Evolutionary conservation across 1,139 yeast species (phyloP), one percentile per base, ranked within the genome.

Genomic region (Candida pseudoviswanathii): DNA sequence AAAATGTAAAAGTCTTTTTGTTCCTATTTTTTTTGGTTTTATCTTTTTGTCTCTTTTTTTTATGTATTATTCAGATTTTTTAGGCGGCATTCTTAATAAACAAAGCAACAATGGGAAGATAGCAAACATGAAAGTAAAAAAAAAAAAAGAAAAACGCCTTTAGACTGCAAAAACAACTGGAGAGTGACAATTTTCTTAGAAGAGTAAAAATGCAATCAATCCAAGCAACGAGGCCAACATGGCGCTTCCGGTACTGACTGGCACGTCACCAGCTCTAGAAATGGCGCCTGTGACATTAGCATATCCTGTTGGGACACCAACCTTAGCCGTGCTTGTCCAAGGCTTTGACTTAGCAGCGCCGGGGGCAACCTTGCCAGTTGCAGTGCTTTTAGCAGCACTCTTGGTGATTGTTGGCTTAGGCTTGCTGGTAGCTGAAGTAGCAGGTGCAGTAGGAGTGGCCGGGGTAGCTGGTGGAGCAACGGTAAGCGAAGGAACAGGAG

Each of bases 401-500:
- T 37, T 37, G 41, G 31, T 25, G 24, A 37, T n/a, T 25, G 41
- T 37, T 37, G 41, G 30, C 11, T 37, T 37, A 3, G 41, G 41
- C 7, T 25, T 37, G 11, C 27, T 24, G 8, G 39, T 34, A 21
- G 40, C 6, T 16, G 27, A 3, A 3, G 39, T 36, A 22, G 39
- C 27, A 22, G 39, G 9, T 9, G 25, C 4, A 8, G 39, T 25
- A 37, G 29, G 29, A 37, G 29, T 9, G 10, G 40, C 8, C 10
- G 40, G 29, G 3, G 36, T 10, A 10, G 16, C 36, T 33, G 37
- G 37, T 11, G 21, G 37, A 16, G 22, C 22, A 33, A 24, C 21
- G 5, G 37, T 7, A 6, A 8, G 30, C 30, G 30, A 8, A 6
- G 30, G 30, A 27, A 2, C 9, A 27, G 30, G 30, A 27, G 30